A percentile compares a stretch with the other conserved stretches of the same genome.
phyloP scores from a whole-genome alignment of 192 early-diverging fungal species.

The Obelidium mucronatum region DNA sequence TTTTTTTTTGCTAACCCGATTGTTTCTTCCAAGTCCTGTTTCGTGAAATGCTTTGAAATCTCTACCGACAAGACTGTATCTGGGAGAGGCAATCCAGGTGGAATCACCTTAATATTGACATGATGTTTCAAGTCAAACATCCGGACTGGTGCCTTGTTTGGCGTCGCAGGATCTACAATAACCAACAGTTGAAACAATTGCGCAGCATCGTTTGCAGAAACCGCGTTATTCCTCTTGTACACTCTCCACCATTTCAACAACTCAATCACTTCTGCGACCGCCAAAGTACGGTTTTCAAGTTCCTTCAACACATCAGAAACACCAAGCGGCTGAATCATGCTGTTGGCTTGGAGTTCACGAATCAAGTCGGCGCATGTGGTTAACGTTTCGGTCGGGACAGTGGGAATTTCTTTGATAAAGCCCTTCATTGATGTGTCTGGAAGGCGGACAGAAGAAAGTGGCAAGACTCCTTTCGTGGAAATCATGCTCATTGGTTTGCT shows the following conservation, averaged over 20 bases:
- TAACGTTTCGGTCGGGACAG: constrained; percentile 58
- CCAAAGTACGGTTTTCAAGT: constrained; percentile 62
- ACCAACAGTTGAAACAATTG: constrained; percentile 59
- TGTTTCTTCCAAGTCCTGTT: constrained; percentile 57
- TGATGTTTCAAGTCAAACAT: constrained; percentile 64
- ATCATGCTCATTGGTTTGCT: constrained; percentile 63
- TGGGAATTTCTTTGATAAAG: constrained; percentile 74
- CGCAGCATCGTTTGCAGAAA: constrained; percentile 40
- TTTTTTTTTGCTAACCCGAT: not conserved
- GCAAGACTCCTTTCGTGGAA: constrained; percentile 69
- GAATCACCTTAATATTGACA: constrained; percentile 72
- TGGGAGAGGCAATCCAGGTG: constrained; percentile 68
- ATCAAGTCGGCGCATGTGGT: constrained; percentile 65
- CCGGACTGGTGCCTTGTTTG: constrained; percentile 36
- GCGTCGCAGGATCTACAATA: constrained; percentile 44
- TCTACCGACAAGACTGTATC: constrained; percentile 64
- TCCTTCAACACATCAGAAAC: constrained; percentile 75
- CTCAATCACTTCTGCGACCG: constrained; percentile 63
- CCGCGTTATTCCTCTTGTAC: constrained; percentile 44
- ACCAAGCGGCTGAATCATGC: constrained; percentile 55
- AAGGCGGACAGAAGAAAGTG: constrained; percentile 62
- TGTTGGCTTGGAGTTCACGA: constrained; percentile 53
- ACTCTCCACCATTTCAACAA: constrained; percentile 83
- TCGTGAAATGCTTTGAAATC: constrained; percentile 70
- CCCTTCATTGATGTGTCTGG: constrained; percentile 61